These are phyloP conservation scores for Immersiella caudata DNA, from an alignment of 495 filamentous ascomycete genomes.

Conservation along the genomic window DNA sequence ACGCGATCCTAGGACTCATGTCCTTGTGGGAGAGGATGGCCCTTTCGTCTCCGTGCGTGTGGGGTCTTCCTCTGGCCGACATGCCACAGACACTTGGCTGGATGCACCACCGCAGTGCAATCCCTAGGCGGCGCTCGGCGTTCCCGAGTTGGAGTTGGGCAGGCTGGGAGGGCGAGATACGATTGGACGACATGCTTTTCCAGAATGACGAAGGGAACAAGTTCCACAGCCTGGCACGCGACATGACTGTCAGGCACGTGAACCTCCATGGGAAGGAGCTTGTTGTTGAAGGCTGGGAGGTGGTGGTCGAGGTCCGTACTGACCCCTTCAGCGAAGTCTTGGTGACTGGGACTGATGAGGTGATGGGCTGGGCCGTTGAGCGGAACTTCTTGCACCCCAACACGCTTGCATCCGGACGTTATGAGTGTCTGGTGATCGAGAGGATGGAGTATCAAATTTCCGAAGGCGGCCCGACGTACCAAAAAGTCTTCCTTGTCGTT, in stretches of 20 bases:
- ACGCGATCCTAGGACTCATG: slow-evolving; percentile 23
- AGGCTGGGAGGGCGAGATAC: slow-evolving; percentile 24
- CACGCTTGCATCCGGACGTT: slow-evolving; percentile 20
- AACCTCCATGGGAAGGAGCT: slow-evolving; percentile 6
- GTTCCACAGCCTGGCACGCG: background rate
- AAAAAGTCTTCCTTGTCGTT: slow-evolving; percentile 22
- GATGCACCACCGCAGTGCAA: slow-evolving; percentile 16
- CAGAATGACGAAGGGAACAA: background rate
- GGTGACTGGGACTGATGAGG: slow-evolving; percentile 5
- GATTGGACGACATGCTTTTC: background rate
- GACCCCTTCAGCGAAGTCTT: slow-evolving; percentile 27
- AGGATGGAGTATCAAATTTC: slow-evolving; percentile 3
- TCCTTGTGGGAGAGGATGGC: slow-evolving; percentile 5
- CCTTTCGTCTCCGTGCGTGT: slow-evolving; percentile 22
- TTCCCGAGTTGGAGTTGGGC: slow-evolving; percentile 28
- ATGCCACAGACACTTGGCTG: slow-evolving; percentile 20
- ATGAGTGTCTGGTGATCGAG: slow-evolving; percentile 19
- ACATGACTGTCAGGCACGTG: slow-evolving; percentile 15
- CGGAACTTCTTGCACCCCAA: slow-evolving; percentile 27
- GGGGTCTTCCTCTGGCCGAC: slow-evolving; percentile 25
- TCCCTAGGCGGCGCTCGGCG: slow-evolving; percentile 1
- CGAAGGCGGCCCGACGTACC: background rate
- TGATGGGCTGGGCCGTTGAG: slow-evolving; percentile 23
- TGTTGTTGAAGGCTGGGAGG: slow-evolving; percentile 11
- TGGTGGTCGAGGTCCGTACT: slow-evolving; percentile 17